Evolutionary conservation across 208 protist species (phyloP), one percentile per base, ranked within the genome.

Genomic region (Trypanosoma conorhini): DNA sequence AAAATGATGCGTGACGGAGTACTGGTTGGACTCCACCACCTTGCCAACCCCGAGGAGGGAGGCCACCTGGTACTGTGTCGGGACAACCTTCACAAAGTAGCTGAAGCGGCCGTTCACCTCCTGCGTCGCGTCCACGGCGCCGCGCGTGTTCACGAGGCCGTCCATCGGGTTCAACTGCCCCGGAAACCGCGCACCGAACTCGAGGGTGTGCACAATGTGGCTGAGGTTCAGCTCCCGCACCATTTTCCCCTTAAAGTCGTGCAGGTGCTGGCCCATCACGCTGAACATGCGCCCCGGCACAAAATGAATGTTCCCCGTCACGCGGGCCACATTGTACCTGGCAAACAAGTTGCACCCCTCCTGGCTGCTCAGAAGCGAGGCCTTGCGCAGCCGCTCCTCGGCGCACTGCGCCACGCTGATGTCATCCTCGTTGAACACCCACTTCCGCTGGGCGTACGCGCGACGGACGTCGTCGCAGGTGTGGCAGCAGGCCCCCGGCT

Each of bases 11-110:
- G 93, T 97, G 38, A 92, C 93, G 30, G 87, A 92, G 77, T 95
- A 97, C 80, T 97, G 93, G 68, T 91, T 96, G 3, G 93, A 88
- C 38, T 87, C 76, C 62, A 95, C 64, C 33, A 59, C 54, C 21
- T 65, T 35, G 9, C 67, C 62, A 44, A 76, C 59, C 1, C 77
- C 74, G 7, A 76, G 57, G 35, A 92, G 19, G 7, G 81, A 82
- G 35, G 60, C 40, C 22, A 52, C 48, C 62, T 93, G 76, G 73
- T 89, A 93, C n/a, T 74, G 81, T n/a, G 87, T 94, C 19, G 92
- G 92, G 40, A 95, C 86, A 26, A 96, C 71, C 69, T 96, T 94
- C 38, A 94, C 70, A 77, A 86, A 94, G 73, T 96, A 97, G 79
- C 87, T 93, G 64, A 92, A 97, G 9, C 88, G 79, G n/a, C 83